These are phyloP conservation scores for Endocalyx cinctus DNA, from an alignment of 2,329 filamentous ascomycete genomes.

Conservation along the genomic window DNA sequence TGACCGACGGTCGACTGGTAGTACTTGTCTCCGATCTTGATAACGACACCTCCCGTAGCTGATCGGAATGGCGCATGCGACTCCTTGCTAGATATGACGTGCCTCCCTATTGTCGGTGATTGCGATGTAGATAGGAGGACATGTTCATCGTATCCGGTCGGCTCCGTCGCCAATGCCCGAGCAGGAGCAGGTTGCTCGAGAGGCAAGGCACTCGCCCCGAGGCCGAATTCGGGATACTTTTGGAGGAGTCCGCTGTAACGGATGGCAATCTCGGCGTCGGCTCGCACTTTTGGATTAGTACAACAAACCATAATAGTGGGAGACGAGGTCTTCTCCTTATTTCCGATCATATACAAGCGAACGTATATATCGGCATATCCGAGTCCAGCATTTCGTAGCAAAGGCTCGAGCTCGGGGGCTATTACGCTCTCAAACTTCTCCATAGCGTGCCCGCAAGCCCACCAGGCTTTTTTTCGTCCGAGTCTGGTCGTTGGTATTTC, in stretches of 20 bases:
- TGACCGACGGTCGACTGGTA: background rate
- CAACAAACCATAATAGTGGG: slow-evolving; percentile 11
- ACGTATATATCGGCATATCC: slow-evolving; percentile 7
- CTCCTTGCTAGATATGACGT: background rate
- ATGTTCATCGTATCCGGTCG: background rate
- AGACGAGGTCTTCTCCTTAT: slow-evolving; percentile 4
- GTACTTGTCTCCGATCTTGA: background rate
- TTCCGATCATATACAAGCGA: slow-evolving; percentile 10
- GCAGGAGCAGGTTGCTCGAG: slow-evolving; percentile 5
- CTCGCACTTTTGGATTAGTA: slow-evolving; percentile 3
- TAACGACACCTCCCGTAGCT: background rate
- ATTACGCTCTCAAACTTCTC: slow-evolving; percentile 6
- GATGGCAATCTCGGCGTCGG: slow-evolving; percentile 4
- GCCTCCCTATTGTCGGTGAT: background rate
- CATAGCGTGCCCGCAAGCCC: slow-evolving; percentile 4
- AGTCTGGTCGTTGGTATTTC: slow-evolving; percentile 4
- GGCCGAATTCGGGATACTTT: slow-evolving; percentile 5
- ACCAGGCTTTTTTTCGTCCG: slow-evolving; percentile 6
- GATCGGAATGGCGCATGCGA: background rate
- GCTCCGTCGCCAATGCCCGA: slow-evolving; percentile 1
- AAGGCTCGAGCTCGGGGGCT: slow-evolving; percentile 4
- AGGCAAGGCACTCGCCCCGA: slow-evolving; percentile 4
- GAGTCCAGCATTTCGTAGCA: slow-evolving; percentile 1
- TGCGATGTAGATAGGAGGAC: background rate
- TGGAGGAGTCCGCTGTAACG: slow-evolving; percentile 4